Evolutionary conservation across 2,329 filamentous ascomycete species (phyloP).

Genomic region (Claviceps arundinis): DNA sequence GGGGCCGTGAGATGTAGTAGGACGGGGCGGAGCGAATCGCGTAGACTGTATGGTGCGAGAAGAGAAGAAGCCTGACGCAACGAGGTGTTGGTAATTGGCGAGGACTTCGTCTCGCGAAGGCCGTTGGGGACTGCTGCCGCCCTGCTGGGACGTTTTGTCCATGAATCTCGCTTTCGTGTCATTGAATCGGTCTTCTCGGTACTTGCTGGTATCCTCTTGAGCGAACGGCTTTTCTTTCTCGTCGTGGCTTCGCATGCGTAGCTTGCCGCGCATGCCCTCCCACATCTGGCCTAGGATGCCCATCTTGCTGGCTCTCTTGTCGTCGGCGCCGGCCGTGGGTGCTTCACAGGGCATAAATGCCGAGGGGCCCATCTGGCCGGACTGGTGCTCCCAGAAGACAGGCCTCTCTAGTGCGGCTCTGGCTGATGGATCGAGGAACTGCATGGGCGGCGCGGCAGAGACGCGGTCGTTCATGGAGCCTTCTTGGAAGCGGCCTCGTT

Average conservation of each 20-base stretch:
- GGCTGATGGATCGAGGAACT: slow-evolving; percentile 42
- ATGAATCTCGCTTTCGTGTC: neutral
- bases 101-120: slow-evolving; percentile 36
- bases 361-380: neutral
- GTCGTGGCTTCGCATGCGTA: slow-evolving; percentile 18
- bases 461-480: slow-evolving; percentile 77
- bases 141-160: neutral
- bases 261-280: slow-evolving; percentile 23
- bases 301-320: slow-evolving; percentile 9
- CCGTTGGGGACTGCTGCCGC: slow-evolving; percentile 13
- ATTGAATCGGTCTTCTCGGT: neutral
- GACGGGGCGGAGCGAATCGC: slow-evolving; percentile 15
- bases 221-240: slow-evolving; percentile 6
- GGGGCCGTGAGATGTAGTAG: slow-evolving; percentile 7
- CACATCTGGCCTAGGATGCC: slow-evolving; percentile 24
- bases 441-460: slow-evolving; percentile 55
- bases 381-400: neutral
- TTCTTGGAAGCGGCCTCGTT: slow-evolving; percentile 50
- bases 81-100: slow-evolving; percentile 42
- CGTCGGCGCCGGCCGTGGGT: neutral
- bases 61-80: slow-evolving; percentile 45
- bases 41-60: slow-evolving; percentile 45
- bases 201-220: neutral
- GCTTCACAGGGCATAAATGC: slow-evolving; percentile 4
- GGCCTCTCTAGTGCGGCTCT: slow-evolving; percentile 18